Base-by-base conservation (phyloP, 371 early-diverging fungal species). In the Phascolomyces articulosus region DNA sequence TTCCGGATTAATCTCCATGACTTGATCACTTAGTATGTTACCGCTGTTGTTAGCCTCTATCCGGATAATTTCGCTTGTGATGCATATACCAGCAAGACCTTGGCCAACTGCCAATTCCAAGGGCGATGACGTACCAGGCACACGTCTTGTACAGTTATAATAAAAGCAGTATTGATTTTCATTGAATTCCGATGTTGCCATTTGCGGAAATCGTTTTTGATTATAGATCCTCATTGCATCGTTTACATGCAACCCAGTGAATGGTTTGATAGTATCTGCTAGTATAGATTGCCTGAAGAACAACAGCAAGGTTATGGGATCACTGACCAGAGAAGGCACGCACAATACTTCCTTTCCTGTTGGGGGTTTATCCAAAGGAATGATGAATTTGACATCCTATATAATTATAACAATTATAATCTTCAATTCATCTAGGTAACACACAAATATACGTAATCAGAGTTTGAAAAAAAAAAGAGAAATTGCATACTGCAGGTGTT, bases 31-130 rank as follows among this genome's bases (percentile, higher is more conserved):
- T 55, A 65, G 66, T 24, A 6, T 3, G 15, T 51, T 51, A 7
- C 51, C 24, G 51, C 4, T 24, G 51, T 11, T 24, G 44, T 8
- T 44, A 44, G 4, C 16, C 8, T 44, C 44, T 28, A 70, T 55
- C 29, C 16, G 10, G 72, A 68, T 6, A 2, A 86, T 83, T 40
- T 60, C 56, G 26, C 77, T 69, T 3, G 90, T 88, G 1, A 93
- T 60, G 48, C 83, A 87, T 11, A 93, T 80, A 23, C 89, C 89
- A 0, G 90, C 90, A 26, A 93, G 73, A 10, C 95, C 95, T 71
- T 87, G 82, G 2, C 95, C 95, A 13, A 66, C 76, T 20, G 65
- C 66, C 47, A 66, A 40, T 61, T 81, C 81, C 13, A 81, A 54
- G 1, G 68, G 53, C 2, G 77, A 71, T 0, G 81, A 78, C 3